Evolutionary conservation across 2,329 filamentous ascomycete species (phyloP).

Genomic region (Sporothrix euskadiensis): DNA sequence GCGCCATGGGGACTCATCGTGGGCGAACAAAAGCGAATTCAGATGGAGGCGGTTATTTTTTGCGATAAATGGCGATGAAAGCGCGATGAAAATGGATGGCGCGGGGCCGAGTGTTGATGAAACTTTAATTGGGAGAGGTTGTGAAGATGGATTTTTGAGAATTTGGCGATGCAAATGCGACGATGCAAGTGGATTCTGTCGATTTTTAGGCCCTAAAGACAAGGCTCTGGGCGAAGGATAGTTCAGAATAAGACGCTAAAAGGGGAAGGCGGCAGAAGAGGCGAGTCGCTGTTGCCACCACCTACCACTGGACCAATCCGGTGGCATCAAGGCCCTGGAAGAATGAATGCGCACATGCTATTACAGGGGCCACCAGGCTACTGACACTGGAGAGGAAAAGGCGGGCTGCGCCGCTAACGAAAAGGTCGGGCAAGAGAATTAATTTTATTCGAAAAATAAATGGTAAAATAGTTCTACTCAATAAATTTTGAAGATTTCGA

Average conservation of each 20-base stretch:
- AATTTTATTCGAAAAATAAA: slow-evolving; percentile 19
- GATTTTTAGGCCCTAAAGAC: slow-evolving; percentile 1
- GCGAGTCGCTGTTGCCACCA: slow-evolving; percentile 8
- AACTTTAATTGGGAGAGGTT: slow-evolving; percentile 1
- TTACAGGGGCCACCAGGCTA: neutral
- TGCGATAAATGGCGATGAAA: slow-evolving; percentile 24
- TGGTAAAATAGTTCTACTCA: neutral
- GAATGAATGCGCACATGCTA: neutral
- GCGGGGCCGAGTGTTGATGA: slow-evolving; percentile 24
- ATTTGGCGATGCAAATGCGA: slow-evolving; percentile 15
- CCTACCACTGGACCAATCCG: neutral
- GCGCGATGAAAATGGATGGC: slow-evolving; percentile 15
- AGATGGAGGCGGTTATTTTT: neutral
- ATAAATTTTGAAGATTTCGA: slow-evolving; percentile 6
- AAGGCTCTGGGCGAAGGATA: neutral
- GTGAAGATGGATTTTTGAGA: neutral
- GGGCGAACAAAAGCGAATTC: no score
- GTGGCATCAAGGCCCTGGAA: neutral
- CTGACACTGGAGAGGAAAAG: neutral
- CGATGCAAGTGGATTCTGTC: slow-evolving; percentile 3
- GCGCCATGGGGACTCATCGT: slow-evolving; percentile 49
- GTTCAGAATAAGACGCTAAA: neutral
- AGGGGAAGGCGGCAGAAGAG: neutral
- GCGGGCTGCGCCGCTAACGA: neutral
- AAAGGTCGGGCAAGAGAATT: neutral